Evolutionary conservation across 2,329 filamentous ascomycete species (phyloP).

Genomic region (Ceratocystis variospora): DNA sequence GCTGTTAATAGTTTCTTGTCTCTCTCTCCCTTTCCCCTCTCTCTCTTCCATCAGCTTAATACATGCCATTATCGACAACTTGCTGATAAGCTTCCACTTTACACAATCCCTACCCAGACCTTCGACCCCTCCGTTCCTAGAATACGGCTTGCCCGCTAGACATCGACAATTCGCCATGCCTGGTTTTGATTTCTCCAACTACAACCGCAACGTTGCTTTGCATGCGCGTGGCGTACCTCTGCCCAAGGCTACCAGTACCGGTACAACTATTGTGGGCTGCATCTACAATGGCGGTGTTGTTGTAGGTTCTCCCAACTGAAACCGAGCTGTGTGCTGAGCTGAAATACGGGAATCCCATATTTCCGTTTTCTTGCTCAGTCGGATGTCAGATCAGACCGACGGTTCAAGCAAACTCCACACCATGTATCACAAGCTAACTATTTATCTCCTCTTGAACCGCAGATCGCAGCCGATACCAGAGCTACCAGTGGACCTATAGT

Average conservation of each 20-base stretch:
- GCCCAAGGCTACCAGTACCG: slow-evolving; percentile 95
- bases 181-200: slow-evolving; percentile 98
- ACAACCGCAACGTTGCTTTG: slow-evolving; percentile 95
- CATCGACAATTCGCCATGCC: slow-evolving; percentile 51
- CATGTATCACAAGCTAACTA: slow-evolving; percentile 9
- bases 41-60: neutral
- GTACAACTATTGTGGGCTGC: slow-evolving; percentile 96
- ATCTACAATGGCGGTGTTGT: slow-evolving; percentile 95
- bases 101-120: slow-evolving; percentile 20
- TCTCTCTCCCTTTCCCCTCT: neutral
- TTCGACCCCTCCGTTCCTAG: slow-evolving; percentile 12
- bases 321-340: slow-evolving; percentile 3
- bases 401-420: neutral
- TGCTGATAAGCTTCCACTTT: slow-evolving; percentile 13
- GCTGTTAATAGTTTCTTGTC: neutral
- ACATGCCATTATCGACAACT: neutral
- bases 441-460: slow-evolving; percentile 37
- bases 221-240: slow-evolving; percentile 87
- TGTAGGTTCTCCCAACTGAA: slow-evolving; percentile 36
- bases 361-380: neutral
- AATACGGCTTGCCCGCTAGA: neutral
- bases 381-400: neutral
- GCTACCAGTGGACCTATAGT: slow-evolving; percentile 96
- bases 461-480: slow-evolving; percentile 97
- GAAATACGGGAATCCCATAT: neutral